Conservation (phyloP, 768 basidiomycete genomes). For the Boletus barrowsii region DNA sequence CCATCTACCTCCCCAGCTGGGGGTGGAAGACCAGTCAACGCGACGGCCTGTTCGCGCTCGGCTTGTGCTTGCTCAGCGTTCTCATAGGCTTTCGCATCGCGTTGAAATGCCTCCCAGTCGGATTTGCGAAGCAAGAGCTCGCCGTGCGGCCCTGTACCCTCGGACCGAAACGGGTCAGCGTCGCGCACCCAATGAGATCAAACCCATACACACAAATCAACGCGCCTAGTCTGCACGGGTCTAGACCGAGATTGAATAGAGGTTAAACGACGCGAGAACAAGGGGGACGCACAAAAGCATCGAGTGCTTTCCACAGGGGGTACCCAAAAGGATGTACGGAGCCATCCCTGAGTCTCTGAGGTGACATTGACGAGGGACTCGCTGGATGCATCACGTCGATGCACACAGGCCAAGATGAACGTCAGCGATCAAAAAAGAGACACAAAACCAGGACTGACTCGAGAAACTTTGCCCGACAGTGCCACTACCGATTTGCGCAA, state of each 20-base stretch:
- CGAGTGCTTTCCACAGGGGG: slow-evolving; percentile 21
- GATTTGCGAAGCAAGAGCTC: slow-evolving; percentile 15
- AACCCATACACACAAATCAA: slow-evolving; percentile 13
- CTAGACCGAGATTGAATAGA: not conserved
- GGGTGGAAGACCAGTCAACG: not conserved
- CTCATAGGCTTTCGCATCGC: slow-evolving; percentile 2
- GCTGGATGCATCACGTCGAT: slow-evolving; percentile 2
- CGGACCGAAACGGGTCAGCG: not conserved
- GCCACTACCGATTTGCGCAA: slow-evolving; percentile 8
- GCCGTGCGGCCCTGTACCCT: slow-evolving; percentile 20
- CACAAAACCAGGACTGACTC: slow-evolving; percentile 10
- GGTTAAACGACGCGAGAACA: not conserved
- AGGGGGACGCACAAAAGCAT: slow-evolving; percentile 21
- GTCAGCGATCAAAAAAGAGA: not conserved
- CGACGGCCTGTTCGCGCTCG: no score
- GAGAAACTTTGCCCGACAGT: slow-evolving; percentile 17
- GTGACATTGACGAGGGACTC: slow-evolving; percentile 9
- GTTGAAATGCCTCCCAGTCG: slow-evolving; percentile 11
- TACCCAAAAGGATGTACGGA: slow-evolving; percentile 11
- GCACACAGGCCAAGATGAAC: not conserved
- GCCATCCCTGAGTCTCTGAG: not conserved
- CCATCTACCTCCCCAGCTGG: not conserved
- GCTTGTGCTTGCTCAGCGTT: not conserved
- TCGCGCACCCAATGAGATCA: no score
- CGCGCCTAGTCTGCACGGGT: not conserved